Percentiles rank a stretch among this genome's conserved stretches.
Evolutionary conservation across 2,329 filamentous ascomycete genomes (phyloP).

Genomic region (Herpotrichia juniperi): DNA sequence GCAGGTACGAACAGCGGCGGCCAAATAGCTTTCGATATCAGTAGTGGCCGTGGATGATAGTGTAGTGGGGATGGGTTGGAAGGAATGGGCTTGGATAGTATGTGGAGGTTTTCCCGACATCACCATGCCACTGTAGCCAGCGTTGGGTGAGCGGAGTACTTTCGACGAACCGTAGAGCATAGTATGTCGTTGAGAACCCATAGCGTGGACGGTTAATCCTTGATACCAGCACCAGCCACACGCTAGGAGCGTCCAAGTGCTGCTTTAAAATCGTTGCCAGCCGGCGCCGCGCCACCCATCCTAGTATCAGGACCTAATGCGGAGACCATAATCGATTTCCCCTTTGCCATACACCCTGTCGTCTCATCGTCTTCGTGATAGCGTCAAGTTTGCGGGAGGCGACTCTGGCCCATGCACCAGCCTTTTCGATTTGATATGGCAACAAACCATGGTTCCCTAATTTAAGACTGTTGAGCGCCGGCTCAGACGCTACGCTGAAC

Average conservation of each 20-base stretch:
- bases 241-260: too few relatives aligned
- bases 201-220: too few relatives aligned
- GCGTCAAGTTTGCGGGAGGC: neutral
- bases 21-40: too few relatives aligned
- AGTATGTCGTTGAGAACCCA: too few relatives aligned
- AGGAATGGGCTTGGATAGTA: too few relatives aligned
- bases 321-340: neutral
- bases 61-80: too few relatives aligned
- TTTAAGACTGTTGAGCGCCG: neutral
- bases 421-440: neutral
- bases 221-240: too few relatives aligned
- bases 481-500: neutral
- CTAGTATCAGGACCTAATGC: neutral
- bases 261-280: neutral
- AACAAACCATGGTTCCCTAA: neutral
- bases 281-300: neutral
- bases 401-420: neutral
- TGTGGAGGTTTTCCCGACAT: too few relatives aligned
- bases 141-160: too few relatives aligned
- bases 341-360: neutral
- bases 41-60: too few relatives aligned
- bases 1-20: neutral
- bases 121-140: too few relatives aligned
- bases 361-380: neutral
- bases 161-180: too few relatives aligned